Percentiles rank a stretch among this genome's conserved stretches.
Conservation (phyloP, 768 basidiomycete species). For the Lactifluus piperatus region DNA sequence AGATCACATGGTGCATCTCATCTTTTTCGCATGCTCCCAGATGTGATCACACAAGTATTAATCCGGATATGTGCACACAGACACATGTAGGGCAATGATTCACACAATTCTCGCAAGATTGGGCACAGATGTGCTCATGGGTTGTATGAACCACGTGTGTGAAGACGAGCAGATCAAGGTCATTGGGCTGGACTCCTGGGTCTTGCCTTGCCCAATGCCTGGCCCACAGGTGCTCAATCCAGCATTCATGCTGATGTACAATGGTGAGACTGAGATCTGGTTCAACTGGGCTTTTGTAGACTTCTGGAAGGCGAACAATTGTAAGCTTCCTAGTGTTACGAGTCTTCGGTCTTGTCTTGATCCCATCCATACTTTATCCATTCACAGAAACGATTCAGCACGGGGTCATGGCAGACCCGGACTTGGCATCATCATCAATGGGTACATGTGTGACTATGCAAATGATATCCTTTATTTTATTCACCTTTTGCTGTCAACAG, state of each 20-base stretch:
- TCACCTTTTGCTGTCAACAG: conserved; percentile 26
- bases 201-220: conserved; percentile 43
- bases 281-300: conserved; percentile 98
- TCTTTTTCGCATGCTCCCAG: not conserved
- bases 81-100: conserved; percentile 56
- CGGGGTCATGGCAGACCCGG: conserved; percentile 60
- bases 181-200: conserved; percentile 78
- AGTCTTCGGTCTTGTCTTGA: not conserved
- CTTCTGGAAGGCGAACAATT: conserved; percentile 98
- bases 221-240: conserved; percentile 27
- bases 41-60: not conserved
- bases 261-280: conserved; percentile 83
- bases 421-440: conserved; percentile 49
- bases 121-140: conserved; percentile 81
- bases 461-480: not conserved
- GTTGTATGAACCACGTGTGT: conserved; percentile 75
- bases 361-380: not conserved
- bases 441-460: conserved; percentile 33
- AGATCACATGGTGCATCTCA: conserved; percentile 72
- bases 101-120: conserved; percentile 86
- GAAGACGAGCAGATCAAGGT: conserved; percentile 92
- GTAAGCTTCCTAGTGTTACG: conserved; percentile 32
- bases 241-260: conserved; percentile 29
- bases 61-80: not conserved
- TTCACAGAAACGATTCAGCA: conserved; percentile 64